Conservation (phyloP, 805 yeast species). For the Millerozyma miso region DNA sequence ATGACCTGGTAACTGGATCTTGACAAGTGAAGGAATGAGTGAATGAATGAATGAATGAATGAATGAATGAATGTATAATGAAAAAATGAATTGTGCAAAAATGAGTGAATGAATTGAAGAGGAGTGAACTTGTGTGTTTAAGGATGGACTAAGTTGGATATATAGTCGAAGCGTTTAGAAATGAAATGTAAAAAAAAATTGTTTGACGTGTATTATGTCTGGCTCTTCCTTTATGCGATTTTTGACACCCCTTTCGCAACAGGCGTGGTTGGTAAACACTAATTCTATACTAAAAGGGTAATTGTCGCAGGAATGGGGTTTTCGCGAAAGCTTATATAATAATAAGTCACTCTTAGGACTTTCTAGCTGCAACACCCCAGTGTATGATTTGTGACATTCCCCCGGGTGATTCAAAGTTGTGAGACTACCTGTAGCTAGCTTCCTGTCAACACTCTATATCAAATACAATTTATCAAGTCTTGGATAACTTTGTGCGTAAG, state of each 20-base stretch:
- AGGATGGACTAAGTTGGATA: no score
- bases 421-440: no score
- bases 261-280: neutral
- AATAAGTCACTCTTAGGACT: neutral
- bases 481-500: no score
- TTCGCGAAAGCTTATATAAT: constrained; percentile 2
- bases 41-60: constrained; percentile 2
- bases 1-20: neutral
- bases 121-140: no score
- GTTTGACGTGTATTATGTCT: neutral
- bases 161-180: neutral
- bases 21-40: neutral
- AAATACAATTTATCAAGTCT: no score
- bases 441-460: no score
- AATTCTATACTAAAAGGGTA: neutral
- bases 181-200: neutral
- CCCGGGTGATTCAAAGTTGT: no score
- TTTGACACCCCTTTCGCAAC: neutral
- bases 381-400: no score
- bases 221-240: neutral
- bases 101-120: neutral
- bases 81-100: neutral
- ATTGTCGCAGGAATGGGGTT: constrained; percentile 1
- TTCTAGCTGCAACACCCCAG: neutral
- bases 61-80: neutral